These are phyloP conservation scores for Talaromyces marneffei DNA, from an alignment of 2,329 filamentous ascomycete genomes.

Conservation along the genomic window DNA sequence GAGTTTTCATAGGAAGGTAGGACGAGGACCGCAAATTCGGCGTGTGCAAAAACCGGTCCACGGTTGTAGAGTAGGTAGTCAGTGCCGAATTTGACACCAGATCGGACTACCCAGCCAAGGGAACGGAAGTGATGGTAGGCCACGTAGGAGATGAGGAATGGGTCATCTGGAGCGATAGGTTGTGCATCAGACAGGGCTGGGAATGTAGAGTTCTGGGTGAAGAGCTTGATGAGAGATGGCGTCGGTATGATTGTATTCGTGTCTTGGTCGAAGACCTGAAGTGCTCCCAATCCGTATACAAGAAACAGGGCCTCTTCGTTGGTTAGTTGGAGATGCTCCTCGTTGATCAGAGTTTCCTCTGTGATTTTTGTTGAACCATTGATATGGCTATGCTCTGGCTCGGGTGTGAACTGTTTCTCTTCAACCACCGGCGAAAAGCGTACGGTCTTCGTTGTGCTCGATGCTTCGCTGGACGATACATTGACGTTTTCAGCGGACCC, in stretches of 20 bases:
- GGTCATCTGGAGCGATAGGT: constrained; percentile 64
- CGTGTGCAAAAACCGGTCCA: constrained; percentile 89
- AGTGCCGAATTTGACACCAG: constrained; percentile 88
- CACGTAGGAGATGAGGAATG: constrained; percentile 78
- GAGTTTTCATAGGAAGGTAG: constrained; percentile 72
- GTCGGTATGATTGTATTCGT: constrained; percentile 43
- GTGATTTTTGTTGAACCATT: constrained; percentile 16
- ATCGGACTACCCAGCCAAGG: constrained; percentile 86
- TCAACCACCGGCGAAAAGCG: constrained; percentile 64
- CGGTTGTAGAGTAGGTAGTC: constrained; percentile 93
- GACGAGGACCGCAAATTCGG: constrained; percentile 83
- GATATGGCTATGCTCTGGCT: constrained; percentile 15
- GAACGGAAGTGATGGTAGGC: constrained; percentile 96
- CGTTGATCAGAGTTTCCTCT: constrained; percentile 37
- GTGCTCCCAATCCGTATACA: constrained; percentile 68
- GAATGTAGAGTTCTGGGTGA: constrained; percentile 64
- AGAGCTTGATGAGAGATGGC: constrained; percentile 58
- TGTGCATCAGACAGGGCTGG: constrained; percentile 47
- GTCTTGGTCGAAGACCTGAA: constrained; percentile 51
- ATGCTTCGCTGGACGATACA: constrained; percentile 12
- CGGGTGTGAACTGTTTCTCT: constrained; percentile 52
- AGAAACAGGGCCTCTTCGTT: constrained; percentile 91
- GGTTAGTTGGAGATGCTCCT: constrained; percentile 88
- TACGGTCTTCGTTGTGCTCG: constrained; percentile 52
- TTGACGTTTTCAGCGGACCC: constrained; percentile 13